Base-by-base conservation (phyloP, 1,284 basidiomycete genomes). In the Cryptococcus depauperatus region DNA sequence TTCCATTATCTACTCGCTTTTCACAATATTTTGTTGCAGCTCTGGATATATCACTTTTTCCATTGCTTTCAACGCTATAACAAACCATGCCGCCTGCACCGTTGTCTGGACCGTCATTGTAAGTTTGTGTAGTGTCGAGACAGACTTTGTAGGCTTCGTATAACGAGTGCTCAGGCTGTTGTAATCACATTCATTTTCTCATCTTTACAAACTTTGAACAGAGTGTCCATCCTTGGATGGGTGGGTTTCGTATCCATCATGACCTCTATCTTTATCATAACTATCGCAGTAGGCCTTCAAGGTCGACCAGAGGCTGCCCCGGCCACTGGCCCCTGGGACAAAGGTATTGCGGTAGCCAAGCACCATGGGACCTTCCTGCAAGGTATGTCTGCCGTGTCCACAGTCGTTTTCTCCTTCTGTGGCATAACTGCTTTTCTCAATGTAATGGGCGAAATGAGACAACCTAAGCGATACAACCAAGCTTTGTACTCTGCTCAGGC, bases 31-130 rank as follows among this genome's bases (percentile, higher is more conserved):
- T 47, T 42, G 51, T 19, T 50, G 54, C 26, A 22, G 35, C 5
- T 37, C 35, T 13, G 57, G 56, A 7, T 52, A 58, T 42, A 44
- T 71, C 25, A 55, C 58, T n/a, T 50, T 70, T 33, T 61, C 67
- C 6, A 65, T 68, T 39, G 66, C 70, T 0, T 55, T 73, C 38
- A 73, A 73, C 60, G 65, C 72, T 26, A 52, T 73, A 21, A 55
- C 62, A 3, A 44, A 49, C 2, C 65, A 71, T 53, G 66, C 54
- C 5, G 55, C 61, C 0, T 71, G 69, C 51, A 70, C 69, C 1
- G 62, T 66, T 38, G 57, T 60, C 27, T 70, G 67, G 26, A 57
- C 62, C 10, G 57, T 58, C 18, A 60, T 70, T 21, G 59, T 52
- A 21, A 47, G 52, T 40, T 25, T 7, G n/a, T n/a, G n/a, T n/a